Base-by-base conservation (phyloP, 345 rosid species). In the Eucalyptus microcorys region DNA sequence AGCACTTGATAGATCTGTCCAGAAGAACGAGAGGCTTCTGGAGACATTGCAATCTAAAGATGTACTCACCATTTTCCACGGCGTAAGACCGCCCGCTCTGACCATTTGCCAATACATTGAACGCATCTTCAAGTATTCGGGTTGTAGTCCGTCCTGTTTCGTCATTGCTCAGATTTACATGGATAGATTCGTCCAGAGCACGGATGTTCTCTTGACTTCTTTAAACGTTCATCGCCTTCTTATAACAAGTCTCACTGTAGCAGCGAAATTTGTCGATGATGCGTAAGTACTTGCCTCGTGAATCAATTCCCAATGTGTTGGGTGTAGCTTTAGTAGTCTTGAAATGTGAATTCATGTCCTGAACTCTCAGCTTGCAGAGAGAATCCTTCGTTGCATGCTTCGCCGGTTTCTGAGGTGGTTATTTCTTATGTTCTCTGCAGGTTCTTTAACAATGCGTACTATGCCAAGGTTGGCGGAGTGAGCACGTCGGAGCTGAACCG, bases 81-180 rank as follows among this genome's bases (percentile, higher is more conserved):
- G 98, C 14, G 81, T 90, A 87, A 94, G 94, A 90, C 94, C 87
- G 2, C 99, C 99, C 12, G 57, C 94, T 32, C 94, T 97, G 86
- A 94, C 92, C 89, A 93, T 97, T 91, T 89, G 89, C 49, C 94
- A 94, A 40, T 97, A 97, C 91, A 88, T 96, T 83, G 94, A 95
- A 84, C 97, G 99, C 76, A 96, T 98, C 86, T 96, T 96, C 93
- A 95, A 94, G 91, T 97, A 98, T 91, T 94, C 96, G 30, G 89
- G 91, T 86, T 98, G 99, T 94, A 97, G 99, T 86, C 97, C 99
- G 0, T 95, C 98, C n/a, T 97, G 99, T 95, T 97, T 96, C 85
- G 92, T 97, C 37, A 87, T 95, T 86, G 98, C 98, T 4, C 95
- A 92, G 81, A 93, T 98, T 88, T 96, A 98, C 87, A 90, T 97